A percentile compares a stretch with the other conserved stretches of the same genome.
phyloP scores from a whole-genome alignment of 2,329 filamentous ascomycete genomes.

The Beauveria varroae region DNA sequence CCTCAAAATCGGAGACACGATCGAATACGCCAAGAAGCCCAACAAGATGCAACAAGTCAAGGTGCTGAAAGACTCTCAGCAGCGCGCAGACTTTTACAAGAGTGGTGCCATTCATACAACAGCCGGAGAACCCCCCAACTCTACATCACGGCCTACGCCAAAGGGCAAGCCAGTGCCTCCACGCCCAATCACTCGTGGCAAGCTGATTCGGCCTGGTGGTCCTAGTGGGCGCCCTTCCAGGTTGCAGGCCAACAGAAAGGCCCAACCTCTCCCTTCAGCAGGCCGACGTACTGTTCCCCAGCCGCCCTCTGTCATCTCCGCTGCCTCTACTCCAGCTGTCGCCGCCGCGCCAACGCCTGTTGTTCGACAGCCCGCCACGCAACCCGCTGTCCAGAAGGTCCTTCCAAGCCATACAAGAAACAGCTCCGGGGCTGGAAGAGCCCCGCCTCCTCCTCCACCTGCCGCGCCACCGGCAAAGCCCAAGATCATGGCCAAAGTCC shows the following conservation, averaged over 20 bases:
- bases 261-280: conserved; percentile 35
- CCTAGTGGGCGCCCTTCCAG: conserved; percentile 75
- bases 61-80: conserved; percentile 76
- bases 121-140: conserved; percentile 74
- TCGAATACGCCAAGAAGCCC: conserved; percentile 97
- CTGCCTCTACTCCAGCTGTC: conserved; percentile 18
- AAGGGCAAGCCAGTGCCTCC: conserved; percentile 79
- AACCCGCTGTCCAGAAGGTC: conserved; percentile 14
- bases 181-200: conserved; percentile 86
- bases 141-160: conserved; percentile 75
- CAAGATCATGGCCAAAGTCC: conserved; percentile 77
- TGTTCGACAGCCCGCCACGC: conserved; percentile 8
- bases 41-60: conserved; percentile 87
- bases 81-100: conserved; percentile 81
- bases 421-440: conserved; percentile 42
- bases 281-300: conserved; percentile 26
- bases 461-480: conserved; percentile 52
- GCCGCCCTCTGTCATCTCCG: conserved; percentile 24
- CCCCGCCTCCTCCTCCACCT: conserved; percentile 59
- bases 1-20: conserved; percentile 72
- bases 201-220: conserved; percentile 85
- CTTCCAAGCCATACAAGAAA: conserved; percentile 48
- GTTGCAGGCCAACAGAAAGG: conserved; percentile 43
- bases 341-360: conserved; percentile 15
- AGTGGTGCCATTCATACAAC: conserved; percentile 84